Base-by-base conservation (phyloP, 2,329 filamentous ascomycete genomes). In the Talaromyces sp. region DNA sequence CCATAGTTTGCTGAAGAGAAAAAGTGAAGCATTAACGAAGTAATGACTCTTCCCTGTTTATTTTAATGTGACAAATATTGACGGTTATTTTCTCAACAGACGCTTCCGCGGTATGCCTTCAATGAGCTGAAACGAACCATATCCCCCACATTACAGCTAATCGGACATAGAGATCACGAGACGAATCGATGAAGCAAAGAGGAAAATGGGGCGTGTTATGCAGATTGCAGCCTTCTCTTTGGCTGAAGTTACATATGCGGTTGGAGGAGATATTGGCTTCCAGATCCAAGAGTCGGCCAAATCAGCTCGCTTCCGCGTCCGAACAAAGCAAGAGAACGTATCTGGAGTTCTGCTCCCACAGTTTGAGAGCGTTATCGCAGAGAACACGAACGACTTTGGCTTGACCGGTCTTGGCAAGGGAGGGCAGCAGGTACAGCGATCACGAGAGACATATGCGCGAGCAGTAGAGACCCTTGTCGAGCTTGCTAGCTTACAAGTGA, bases 191-290 rank as follows among this genome's bases (percentile, higher is more conserved):
- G 94, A 99, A 75, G 94, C 94, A 41, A 99, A 99, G 78, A 89
- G 92, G 67, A 99, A 99, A 80, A 99, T 99, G 93, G 94, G 94
- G 59, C 85, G 93, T 35, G 94, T 99, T 37, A 99, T 99, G 94
- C 93, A 97, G 75, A 96, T 99, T 70, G 94, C 94, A 40, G 92
- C 94, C 46, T 97, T 99, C 78, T 97, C 93, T 43, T 83, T 99
- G 17, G 94, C 94, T 60, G 94, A 97, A 78, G 94, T 99, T 58
- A 96, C 91, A 51, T 99, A 99, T 70, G 94, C 94, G 25, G 91
- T 97, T 28, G 94, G 94, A 62, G 91, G 93, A 68, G 89, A 96
- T 69, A 96, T 99, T 67, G 89, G 89, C 62, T 99, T 96, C 77
- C 94, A 99, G 78, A 90, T 99, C 65, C 92, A 97, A 72, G 94